Percentiles rank a stretch among this genome's conserved stretches.
phyloP scores from a whole-genome alignment of 208 protist genomes.

The Crithidia thermophila region DNA sequence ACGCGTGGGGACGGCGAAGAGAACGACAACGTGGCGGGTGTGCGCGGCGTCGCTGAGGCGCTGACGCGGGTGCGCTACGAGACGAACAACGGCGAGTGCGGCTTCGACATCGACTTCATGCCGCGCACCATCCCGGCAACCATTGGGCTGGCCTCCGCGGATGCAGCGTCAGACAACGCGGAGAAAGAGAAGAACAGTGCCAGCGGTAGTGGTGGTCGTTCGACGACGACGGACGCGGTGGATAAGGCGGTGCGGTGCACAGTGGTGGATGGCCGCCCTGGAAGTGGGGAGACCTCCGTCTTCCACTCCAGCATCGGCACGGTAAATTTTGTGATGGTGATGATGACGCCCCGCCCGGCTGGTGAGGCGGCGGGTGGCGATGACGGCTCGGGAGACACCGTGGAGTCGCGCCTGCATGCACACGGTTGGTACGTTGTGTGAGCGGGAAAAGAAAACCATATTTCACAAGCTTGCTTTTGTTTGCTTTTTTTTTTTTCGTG shows the following conservation, averaged over 20 bases:
- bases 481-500: constrained; percentile 1
- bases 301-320: constrained; percentile 3
- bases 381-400: constrained; percentile 3
- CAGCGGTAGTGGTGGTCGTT: neutral
- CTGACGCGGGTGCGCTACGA: constrained; percentile 39
- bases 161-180: no score
- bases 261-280: constrained; percentile 14
- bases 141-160: neutral
- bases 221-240: no score
- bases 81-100: constrained; percentile 37
- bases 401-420: constrained; percentile 19
- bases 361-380: neutral
- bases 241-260: constrained; percentile 5
- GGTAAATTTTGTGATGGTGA: constrained; percentile 23
- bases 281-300: constrained; percentile 9
- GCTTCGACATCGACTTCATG: constrained; percentile 31
- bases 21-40: no score
- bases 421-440: constrained; percentile 36
- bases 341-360: constrained; percentile 17
- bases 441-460: no score
- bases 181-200: neutral
- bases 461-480: neutral
- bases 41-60: neutral
- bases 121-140: neutral
- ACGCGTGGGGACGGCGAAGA: neutral